Conservation (phyloP, 306 rosid species). For the Senna tora region DNA sequence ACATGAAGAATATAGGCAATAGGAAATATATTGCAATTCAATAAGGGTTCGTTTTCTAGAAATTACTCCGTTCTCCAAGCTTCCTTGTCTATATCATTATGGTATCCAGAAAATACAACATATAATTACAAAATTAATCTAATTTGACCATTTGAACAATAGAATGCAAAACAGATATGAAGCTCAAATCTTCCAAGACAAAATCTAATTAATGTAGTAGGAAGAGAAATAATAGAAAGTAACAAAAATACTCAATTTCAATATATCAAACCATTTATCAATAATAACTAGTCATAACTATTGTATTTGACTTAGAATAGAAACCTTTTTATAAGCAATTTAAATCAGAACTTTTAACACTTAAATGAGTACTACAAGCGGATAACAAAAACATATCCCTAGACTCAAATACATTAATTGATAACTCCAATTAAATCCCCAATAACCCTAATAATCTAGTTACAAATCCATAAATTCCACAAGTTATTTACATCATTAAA, state of each 20-base stretch:
- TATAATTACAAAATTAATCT: neutral
- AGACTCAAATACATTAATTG: neutral
- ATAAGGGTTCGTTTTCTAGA: slow-evolving; percentile 2
- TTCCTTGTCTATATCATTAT: neutral
- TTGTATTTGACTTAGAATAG: neutral
- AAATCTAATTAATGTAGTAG: neutral
- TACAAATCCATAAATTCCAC: neutral
- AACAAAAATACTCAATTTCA: neutral
- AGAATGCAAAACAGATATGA: neutral
- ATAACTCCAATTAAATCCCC: neutral
- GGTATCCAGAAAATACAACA: neutral
- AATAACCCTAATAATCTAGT: neutral
- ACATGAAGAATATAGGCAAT: neutral
- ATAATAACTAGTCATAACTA: neutral
- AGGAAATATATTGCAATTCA: neutral
- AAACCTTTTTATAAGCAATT: neutral
- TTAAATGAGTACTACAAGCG: neutral
- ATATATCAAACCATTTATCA: neutral
- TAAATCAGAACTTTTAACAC: neutral
- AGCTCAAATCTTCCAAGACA: neutral
- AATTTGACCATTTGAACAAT: neutral
- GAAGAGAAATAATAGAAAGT: neutral
- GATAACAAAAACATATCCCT: neutral
- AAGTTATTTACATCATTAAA: slow-evolving; percentile 1
- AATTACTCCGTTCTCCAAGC: neutral